Conservation (phyloP, 73 alveolate species). For the Halteria grandinella region DNA sequence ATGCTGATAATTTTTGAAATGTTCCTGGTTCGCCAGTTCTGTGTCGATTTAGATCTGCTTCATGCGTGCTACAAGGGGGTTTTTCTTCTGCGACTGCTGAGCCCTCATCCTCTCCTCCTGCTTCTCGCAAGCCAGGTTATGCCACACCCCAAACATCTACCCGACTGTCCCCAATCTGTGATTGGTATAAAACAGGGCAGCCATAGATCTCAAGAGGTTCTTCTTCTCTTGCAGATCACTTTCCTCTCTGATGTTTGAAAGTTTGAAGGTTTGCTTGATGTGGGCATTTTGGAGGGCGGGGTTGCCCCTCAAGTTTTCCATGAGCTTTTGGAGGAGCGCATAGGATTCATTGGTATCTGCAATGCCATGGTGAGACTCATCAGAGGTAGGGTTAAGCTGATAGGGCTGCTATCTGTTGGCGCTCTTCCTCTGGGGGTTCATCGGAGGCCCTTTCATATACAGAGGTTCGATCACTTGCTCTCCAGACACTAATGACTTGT, state of each 20-base stretch:
- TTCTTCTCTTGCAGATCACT: slow-evolving; percentile 36
- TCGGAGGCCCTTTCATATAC: neutral
- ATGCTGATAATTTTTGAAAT: slow-evolving; percentile 15
- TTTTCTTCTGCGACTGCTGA: neutral
- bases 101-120: neutral
- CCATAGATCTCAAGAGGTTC: slow-evolving; percentile 63
- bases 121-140: neutral
- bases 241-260: slow-evolving; percentile 32
- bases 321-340: slow-evolving; percentile 24
- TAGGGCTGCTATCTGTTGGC: no score
- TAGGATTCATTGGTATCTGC: slow-evolving; percentile 20
- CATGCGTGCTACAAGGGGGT: neutral
- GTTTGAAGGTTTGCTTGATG: slow-evolving; percentile 40
- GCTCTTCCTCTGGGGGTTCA: no score
- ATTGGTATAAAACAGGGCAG: slow-evolving; percentile 57
- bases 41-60: slow-evolving; percentile 54
- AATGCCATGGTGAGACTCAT: neutral
- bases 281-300: slow-evolving; percentile 33
- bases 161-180: slow-evolving; percentile 19
- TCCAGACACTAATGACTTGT: neutral
- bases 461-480: neutral
- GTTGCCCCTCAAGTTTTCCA: slow-evolving; percentile 28
- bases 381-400: no score
- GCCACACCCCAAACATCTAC: neutral
- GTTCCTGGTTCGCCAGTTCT: slow-evolving; percentile 59